These are phyloP conservation scores for Talaromyces sp. DNA, from an alignment of 2,329 filamentous ascomycete species.

Conservation along the genomic window DNA sequence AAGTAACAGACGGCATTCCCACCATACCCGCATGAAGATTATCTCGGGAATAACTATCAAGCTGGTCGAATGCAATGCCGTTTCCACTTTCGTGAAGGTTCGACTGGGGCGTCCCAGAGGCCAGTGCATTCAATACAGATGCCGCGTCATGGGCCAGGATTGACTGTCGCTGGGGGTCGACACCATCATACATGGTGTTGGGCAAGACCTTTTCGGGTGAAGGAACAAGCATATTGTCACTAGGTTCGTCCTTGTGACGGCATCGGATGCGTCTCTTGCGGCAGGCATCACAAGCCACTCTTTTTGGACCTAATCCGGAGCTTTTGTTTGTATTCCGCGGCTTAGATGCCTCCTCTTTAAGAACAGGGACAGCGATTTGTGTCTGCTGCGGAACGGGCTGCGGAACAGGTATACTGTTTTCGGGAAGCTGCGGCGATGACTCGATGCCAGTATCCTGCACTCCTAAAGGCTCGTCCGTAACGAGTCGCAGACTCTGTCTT, in stretches of 20 bases:
- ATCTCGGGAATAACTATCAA: constrained; percentile 18
- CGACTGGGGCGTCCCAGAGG: constrained; percentile 31
- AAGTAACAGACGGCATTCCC: constrained; percentile 20
- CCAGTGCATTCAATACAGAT: constrained; percentile 32
- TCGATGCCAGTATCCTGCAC: constrained; percentile 10
- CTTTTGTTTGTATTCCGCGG: constrained; percentile 47
- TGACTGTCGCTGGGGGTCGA: constrained; percentile 24
- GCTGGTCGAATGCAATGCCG: constrained; percentile 20
- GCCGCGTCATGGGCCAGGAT: constrained; percentile 33
- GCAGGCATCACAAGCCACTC: constrained; percentile 57
- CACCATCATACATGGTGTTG: constrained; percentile 23
- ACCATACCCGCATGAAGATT: constrained; percentile 21
- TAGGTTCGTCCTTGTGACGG: constrained; percentile 55
- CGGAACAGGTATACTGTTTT: constrained; percentile 16
- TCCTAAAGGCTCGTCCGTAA: constrained; percentile 21
- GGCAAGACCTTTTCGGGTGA: constrained; percentile 22
- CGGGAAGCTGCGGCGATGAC: constrained; percentile 18
- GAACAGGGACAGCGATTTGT: constrained; percentile 5
- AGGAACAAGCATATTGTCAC: constrained; percentile 13
- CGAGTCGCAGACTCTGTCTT: constrained; percentile 30
- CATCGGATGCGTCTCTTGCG: constrained; percentile 57
- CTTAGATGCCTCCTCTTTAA: constrained; percentile 27
- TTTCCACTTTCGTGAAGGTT: constrained; percentile 23
- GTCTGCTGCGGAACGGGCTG: constrained; percentile 14
- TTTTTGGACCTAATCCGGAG: constrained; percentile 54